These are phyloP conservation scores for Hypoxylon sp. DNA, from an alignment of 2,329 filamentous ascomycete species.

Conservation along the genomic window DNA sequence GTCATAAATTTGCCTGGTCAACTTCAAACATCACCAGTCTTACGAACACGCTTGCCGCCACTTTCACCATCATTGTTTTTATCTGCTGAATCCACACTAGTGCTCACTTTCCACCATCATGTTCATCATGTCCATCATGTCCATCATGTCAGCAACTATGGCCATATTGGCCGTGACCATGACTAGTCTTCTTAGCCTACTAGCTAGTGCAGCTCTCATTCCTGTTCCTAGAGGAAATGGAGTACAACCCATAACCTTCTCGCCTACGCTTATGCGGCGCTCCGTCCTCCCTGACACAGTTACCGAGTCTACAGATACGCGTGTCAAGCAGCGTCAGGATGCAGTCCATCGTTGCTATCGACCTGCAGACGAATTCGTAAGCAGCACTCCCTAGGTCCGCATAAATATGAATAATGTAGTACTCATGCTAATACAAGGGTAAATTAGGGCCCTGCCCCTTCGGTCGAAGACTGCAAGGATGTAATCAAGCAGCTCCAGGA, in stretches of 20 bases:
- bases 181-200: constrained; percentile 12
- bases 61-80: not conserved
- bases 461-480: constrained; percentile 49
- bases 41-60: not conserved
- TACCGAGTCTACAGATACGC: constrained; percentile 12
- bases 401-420: not conserved
- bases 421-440: constrained; percentile 1
- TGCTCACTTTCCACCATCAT: constrained; percentile 19
- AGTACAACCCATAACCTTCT: not conserved
- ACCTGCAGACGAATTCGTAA: constrained; percentile 39
- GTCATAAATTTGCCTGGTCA: not conserved
- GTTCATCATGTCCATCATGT: constrained; percentile 35
- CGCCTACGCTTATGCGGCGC: constrained; percentile 8
- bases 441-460: constrained; percentile 48
- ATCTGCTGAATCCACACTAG: constrained; percentile 9
- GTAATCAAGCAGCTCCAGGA: constrained; percentile 47
- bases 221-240: not conserved
- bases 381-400: not conserved
- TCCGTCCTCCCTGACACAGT: constrained; percentile 7
- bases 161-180: constrained; percentile 5
- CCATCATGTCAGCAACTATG: constrained; percentile 17
- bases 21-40: not conserved
- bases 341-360: constrained; percentile 47
- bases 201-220: not conserved
- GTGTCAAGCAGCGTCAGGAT: constrained; percentile 27